These are phyloP conservation scores for Taphrina populina DNA, from an alignment of 1,139 yeast species.

Conservation along the genomic window DNA sequence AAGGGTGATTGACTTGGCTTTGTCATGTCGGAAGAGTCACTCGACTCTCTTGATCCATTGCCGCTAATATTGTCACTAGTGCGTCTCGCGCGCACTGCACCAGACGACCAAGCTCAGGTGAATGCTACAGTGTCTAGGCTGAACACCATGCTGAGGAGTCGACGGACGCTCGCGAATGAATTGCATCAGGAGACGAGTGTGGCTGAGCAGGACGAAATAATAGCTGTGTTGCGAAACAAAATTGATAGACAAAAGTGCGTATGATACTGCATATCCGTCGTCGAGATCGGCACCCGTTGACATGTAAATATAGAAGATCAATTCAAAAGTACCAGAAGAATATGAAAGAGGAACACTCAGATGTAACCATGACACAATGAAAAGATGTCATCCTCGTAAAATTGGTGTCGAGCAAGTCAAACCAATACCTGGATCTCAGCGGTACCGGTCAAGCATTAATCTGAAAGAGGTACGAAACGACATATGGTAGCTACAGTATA, in stretches of 20 bases:
- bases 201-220: constrained; percentile 7
- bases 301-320: too few species aligned
- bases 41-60: constrained; percentile 9
- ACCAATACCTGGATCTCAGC: too few species aligned
- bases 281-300: too few species aligned
- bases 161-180: constrained; percentile 1
- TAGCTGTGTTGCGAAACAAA: not conserved
- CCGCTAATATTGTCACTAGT: constrained; percentile 2
- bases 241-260: not conserved
- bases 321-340: too few species aligned
- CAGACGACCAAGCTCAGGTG: constrained; percentile 5
- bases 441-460: too few species aligned
- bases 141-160: constrained; percentile 5
- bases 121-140: not conserved
- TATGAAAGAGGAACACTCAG: not conserved
- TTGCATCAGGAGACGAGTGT: constrained; percentile 1
- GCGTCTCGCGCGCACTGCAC: not conserved
- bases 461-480: too few species aligned
- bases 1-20: too few species aligned
- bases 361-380: constrained; percentile 7
- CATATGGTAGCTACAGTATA: too few species aligned
- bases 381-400: too few species aligned
- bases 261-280: too few species aligned
- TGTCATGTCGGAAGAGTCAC: not conserved
- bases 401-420: too few species aligned